Evolutionary conservation across 139 green algal species (phyloP), one percentile per base, ranked within the genome.

Genomic region (Haematococcus sp.): DNA sequence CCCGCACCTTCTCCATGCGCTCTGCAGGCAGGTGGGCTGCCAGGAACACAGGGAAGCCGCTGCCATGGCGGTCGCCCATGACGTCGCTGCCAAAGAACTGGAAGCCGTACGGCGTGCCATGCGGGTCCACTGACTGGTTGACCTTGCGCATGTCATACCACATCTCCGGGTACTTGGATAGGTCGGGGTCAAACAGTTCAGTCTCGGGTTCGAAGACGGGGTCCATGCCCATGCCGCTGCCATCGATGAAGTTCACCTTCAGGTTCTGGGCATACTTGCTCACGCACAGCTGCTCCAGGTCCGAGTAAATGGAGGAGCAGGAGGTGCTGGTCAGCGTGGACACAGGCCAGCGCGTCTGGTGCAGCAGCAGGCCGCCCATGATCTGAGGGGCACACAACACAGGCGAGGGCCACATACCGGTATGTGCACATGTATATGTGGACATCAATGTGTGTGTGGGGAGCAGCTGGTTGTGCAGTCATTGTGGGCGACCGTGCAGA

Each of bases 1-100:
- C 33, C 22, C 33, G 4, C 55, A 68, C 34, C 32, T 75, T 28
- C 55, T 75, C 25, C 54, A 68, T 60, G 33, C 70, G 54, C 7
- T 13, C 32, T 2, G 13, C 3, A 17, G 71, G 71, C 59, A 71
- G 25, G 51, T 64, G 60, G 27, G 51, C 73, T 32, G 78, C 71
- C n/a, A 84, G 60, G 51, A 77, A 69, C 22, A 80, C 28, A 4
- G 78, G 59, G 30, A 85, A 72, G 64, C 81, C 59, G 43, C 80
- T n/a, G 78, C 75, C 72, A 20, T 84, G 65, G 59, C 73, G 35
- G 46, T 83, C 31, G 80, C 73, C 74, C 79, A 87, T 40, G 76
- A 85, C 1, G 59, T 80, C 35, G 68, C 79, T 9, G 33, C 28
- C 3, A 51, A 87, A 59, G 76, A 90, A 70, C 46, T 67, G 60